Conservation (phyloP, 805 yeast species). For the Priceomyces fermenticarens region DNA sequence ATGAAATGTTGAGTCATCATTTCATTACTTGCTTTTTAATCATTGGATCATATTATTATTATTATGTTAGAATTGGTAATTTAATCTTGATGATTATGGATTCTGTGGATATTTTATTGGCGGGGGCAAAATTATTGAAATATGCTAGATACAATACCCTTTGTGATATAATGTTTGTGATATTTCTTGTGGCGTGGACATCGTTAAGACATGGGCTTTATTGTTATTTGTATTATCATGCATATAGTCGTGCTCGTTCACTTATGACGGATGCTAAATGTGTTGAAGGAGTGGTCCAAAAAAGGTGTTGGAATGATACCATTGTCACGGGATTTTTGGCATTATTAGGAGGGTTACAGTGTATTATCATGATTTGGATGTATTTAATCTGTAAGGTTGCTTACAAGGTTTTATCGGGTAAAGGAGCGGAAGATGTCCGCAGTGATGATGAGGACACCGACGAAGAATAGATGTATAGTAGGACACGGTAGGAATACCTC, state of each 20-base stretch:
- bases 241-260: slow-evolving; percentile 39
- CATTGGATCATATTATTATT: slow-evolving; percentile 68
- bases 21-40: slow-evolving; percentile 70
- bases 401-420: slow-evolving; percentile 64
- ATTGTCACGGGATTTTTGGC: slow-evolving; percentile 47
- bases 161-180: slow-evolving; percentile 68
- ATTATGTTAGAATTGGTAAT: slow-evolving; percentile 76
- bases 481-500: too few relatives aligned
- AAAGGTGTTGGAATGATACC: slow-evolving; percentile 50
- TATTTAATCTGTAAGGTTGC: slow-evolving; percentile 70
- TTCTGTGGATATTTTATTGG: slow-evolving; percentile 67
- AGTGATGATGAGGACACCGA: slow-evolving; percentile 71
- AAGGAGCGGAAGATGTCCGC: slow-evolving; percentile 81
- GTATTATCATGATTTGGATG: slow-evolving; percentile 70
- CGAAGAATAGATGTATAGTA: slow-evolving; percentile 13
- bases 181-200: slow-evolving; percentile 70
- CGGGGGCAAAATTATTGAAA: slow-evolving; percentile 73
- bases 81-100: slow-evolving; percentile 79
- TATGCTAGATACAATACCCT: slow-evolving; percentile 58
- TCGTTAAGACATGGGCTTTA: slow-evolving; percentile 69
- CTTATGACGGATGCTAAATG: slow-evolving; percentile 47
- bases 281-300: slow-evolving; percentile 25
- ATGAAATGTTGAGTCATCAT: slow-evolving; percentile 87
- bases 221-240: slow-evolving; percentile 62
- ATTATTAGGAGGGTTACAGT: slow-evolving; percentile 64